Conservation (phyloP, 352 stramenopile genomes). For the Thraustochytrium sp. region DNA sequence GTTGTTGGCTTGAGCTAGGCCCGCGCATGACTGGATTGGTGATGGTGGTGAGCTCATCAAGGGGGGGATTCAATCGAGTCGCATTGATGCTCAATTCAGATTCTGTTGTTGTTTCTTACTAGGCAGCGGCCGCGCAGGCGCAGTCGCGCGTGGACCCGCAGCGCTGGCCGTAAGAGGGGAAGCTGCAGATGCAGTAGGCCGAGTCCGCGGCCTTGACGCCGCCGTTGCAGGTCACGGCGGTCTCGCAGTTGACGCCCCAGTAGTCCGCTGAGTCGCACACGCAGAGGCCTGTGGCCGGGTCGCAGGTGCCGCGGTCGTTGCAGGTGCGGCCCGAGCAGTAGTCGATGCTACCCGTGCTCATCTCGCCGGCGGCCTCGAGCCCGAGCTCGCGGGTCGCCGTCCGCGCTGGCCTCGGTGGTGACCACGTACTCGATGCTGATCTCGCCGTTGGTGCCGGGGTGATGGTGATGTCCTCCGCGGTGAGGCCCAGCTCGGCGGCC, state of each 20-base stretch:
- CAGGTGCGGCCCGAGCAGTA: not conserved
- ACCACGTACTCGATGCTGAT: not conserved
- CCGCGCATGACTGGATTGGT: too few relatives aligned
- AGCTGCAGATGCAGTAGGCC: not conserved
- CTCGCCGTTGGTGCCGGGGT: not conserved
- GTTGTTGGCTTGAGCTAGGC: too few relatives aligned
- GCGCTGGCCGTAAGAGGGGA: not conserved
- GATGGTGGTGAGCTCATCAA: too few relatives aligned
- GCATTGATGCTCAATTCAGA: too few relatives aligned
- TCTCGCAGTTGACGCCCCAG: conserved; percentile 13
- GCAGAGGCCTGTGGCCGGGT: not conserved
- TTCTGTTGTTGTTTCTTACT: too few relatives aligned
- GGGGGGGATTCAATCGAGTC: too few relatives aligned
- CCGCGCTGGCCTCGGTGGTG: not conserved
- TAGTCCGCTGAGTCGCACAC: not conserved
- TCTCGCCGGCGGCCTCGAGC: not conserved
- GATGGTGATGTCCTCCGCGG: not conserved
- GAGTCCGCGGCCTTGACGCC: not conserved
- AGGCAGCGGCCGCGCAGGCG: too few relatives aligned
- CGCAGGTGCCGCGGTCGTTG: conserved; percentile 4
- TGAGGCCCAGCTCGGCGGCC: not conserved
- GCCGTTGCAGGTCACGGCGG: not conserved
- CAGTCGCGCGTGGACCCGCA: not conserved
- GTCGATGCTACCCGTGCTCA: not conserved
- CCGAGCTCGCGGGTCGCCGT: not conserved